Conservation (phyloP, 176 grass and related monocot genomes). For the Alloteropsis semialata region DNA sequence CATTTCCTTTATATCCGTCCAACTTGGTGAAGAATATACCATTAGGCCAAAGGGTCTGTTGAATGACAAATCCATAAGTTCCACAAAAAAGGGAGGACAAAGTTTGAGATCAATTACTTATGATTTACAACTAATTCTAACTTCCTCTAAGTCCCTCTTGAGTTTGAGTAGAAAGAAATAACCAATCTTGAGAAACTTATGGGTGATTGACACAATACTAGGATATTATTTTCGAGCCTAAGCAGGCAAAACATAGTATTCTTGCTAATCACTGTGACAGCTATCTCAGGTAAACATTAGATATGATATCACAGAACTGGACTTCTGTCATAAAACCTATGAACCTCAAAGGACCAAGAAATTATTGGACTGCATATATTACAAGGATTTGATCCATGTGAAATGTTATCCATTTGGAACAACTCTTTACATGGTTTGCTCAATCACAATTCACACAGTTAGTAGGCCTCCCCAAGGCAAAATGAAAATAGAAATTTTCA, state of each 20-base stretch:
- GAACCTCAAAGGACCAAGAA: background rate
- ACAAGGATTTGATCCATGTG: conserved; percentile 21
- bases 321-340: background rate
- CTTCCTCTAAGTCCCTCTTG: conserved; percentile 2
- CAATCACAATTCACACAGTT: background rate
- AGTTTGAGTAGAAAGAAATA: background rate
- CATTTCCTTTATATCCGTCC: conserved; percentile 56
- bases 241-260: conserved; percentile 9
- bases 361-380: background rate
- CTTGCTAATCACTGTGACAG: background rate
- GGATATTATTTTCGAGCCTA: background rate
- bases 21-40: conserved; percentile 83
- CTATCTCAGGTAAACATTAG: background rate
- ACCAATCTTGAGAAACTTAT: background rate
- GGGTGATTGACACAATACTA: conserved; percentile 1
- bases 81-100: conserved; percentile 6
- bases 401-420: conserved; percentile 6
- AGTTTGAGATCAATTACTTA: background rate
- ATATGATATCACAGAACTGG: background rate
- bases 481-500: conserved; percentile 3
- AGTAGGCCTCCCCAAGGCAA: background rate
- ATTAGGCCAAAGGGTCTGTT: conserved; percentile 88
- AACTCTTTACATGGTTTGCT: conserved; percentile 7
- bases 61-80: conserved; percentile 29
- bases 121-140: conserved; percentile 7